A percentile compares a stretch with the other conserved stretches of the same genome.
Evolutionary conservation across 108 stramenopile species (phyloP).

Genomic region (Seminavis robusta): DNA sequence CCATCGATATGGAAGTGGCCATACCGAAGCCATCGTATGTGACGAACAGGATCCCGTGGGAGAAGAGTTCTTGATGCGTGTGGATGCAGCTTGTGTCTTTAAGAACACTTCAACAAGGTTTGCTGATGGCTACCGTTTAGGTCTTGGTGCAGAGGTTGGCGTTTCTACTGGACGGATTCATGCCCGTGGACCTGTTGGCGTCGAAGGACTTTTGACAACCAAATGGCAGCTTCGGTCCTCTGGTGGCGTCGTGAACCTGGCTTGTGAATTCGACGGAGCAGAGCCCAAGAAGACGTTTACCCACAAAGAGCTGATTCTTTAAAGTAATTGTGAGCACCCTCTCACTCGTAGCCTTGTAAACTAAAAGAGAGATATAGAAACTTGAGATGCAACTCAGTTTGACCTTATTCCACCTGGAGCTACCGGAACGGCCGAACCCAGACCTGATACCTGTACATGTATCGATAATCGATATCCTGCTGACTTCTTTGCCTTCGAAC

Average conservation of each 20-base stretch:
- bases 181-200: constrained; percentile 96
- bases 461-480: too few relatives aligned
- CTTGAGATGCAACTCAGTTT: too few relatives aligned
- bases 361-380: too few relatives aligned
- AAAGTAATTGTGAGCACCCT: too few relatives aligned
- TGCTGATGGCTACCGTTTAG: constrained; percentile 98
- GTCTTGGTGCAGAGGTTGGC: constrained; percentile 97
- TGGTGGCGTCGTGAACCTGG: constrained; percentile 38
- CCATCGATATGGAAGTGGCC: constrained; percentile 88
- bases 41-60: constrained; percentile 76
- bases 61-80: constrained; percentile 81
- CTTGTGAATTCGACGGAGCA: constrained; percentile 54
- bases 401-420: too few relatives aligned
- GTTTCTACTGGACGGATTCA: constrained; percentile 98
- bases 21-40: constrained; percentile 97
- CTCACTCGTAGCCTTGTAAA: too few relatives aligned
- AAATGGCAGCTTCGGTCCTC: constrained; percentile 92
- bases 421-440: too few relatives aligned
- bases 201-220: constrained; percentile 93
- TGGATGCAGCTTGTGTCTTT: constrained; percentile 97
- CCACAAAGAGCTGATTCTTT: constrained; percentile 64
- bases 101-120: constrained; percentile 97
- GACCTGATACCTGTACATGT: too few relatives aligned
- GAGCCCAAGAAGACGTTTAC: constrained; percentile 57
- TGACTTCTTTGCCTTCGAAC: too few relatives aligned